Conservation (phyloP, 305 asterid genomes). For the Euphrasia arctica region DNA sequence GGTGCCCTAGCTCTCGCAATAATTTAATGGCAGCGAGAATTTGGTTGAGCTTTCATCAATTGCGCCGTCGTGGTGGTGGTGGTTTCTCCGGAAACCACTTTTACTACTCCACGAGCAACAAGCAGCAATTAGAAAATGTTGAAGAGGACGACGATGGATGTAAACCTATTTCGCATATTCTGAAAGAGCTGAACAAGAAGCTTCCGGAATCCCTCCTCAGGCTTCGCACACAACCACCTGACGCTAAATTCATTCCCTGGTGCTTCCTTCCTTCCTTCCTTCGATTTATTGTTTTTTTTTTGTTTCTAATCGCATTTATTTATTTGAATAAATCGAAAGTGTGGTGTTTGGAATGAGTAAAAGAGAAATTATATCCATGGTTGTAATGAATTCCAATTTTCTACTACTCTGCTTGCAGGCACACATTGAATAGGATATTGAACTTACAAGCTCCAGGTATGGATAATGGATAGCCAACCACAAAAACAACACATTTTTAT, state of each 20-base stretch:
- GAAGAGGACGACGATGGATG: slow-evolving; percentile 36
- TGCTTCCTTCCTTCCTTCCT: neutral
- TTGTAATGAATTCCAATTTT: neutral
- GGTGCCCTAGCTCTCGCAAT: no score
- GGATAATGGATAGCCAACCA: no score
- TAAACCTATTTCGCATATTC: slow-evolving; percentile 62
- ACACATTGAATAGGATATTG: slow-evolving; percentile 80
- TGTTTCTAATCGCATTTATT: neutral
- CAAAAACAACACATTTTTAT: no score
- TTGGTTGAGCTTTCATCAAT: slow-evolving; percentile 9
- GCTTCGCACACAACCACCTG: slow-evolving; percentile 41
- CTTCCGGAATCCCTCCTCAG: slow-evolving; percentile 70
- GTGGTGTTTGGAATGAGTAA: no score
- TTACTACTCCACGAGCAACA: slow-evolving; percentile 12
- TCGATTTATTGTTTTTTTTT: neutral
- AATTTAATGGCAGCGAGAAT: neutral
- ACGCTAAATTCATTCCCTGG: slow-evolving; percentile 75
- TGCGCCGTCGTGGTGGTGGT: slow-evolving; percentile 18
- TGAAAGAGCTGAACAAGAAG: slow-evolving; percentile 75
- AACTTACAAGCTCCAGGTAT: slow-evolving; percentile 88
- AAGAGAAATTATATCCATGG: neutral
- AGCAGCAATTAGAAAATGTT: slow-evolving; percentile 16
- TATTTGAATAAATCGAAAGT: neutral
- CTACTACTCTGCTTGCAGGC: slow-evolving; percentile 46
- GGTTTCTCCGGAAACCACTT: slow-evolving; percentile 27